A percentile compares a stretch with the other conserved stretches of the same genome.
Evolutionary conservation across 1,139 yeast genomes (phyloP).

Genomic region (Pichia sp.): DNA sequence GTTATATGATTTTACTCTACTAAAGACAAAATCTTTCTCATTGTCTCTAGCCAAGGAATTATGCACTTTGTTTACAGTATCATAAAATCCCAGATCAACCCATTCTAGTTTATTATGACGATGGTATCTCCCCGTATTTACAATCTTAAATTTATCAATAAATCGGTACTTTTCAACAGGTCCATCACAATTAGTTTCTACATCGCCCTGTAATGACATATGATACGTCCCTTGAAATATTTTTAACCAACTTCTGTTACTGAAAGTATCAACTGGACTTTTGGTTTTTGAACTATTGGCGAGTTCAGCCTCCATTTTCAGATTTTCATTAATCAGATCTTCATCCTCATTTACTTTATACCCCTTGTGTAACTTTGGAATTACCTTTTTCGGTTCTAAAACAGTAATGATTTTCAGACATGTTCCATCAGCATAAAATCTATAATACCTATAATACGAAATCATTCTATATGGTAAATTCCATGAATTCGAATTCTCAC

Average conservation of each 20-base stretch:
- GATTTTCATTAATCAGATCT: constrained; percentile 9
- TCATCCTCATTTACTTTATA: constrained; percentile 13
- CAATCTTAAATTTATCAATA: constrained; percentile 54
- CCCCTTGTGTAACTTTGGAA: constrained; percentile 27
- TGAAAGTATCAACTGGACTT: constrained; percentile 11
- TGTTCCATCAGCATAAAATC: constrained; percentile 77
- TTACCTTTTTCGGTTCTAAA: constrained; percentile 57
- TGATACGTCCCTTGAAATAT: constrained; percentile 51
- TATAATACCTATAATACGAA: constrained; percentile 77
- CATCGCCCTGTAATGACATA: constrained; percentile 50
- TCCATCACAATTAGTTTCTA: constrained; percentile 51
- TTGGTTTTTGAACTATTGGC: no score
- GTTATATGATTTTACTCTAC: constrained; percentile 48
- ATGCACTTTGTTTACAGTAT: constrained; percentile 41
- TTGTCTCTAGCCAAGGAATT: constrained; percentile 54
- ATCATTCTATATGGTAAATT: constrained; percentile 72
- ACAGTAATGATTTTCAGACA: constrained; percentile 62
- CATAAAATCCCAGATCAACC: constrained; percentile 53
- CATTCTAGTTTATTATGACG: constrained; percentile 65
- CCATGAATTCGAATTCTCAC: constrained; percentile 64
- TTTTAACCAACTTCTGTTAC: constrained; percentile 24
- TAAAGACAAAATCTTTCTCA: constrained; percentile 72
- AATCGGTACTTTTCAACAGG: constrained; percentile 58
- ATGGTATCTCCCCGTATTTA: constrained; percentile 46
- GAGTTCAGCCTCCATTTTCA: constrained; percentile 26